Percentiles rank a stretch among this genome's conserved stretches.
Conservation (phyloP, 106 monocot genomes). For the Xerophyta viscosa region DNA sequence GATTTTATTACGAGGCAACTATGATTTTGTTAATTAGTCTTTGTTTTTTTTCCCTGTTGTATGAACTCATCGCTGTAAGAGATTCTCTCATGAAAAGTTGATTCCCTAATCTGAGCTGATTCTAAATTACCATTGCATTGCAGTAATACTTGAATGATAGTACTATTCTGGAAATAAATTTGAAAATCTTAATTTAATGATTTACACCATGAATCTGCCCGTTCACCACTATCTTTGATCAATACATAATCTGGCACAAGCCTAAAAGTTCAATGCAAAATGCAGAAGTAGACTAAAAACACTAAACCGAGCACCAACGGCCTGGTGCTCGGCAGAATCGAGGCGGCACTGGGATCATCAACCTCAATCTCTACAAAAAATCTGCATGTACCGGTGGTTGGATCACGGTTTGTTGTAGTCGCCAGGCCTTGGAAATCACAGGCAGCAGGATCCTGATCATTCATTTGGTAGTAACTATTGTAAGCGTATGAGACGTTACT, state of each 20-base stretch:
- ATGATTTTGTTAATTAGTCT: too few relatives aligned
- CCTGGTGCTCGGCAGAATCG: background rate
- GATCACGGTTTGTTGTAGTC: constrained; percentile 44
- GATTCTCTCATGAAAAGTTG: too few relatives aligned
- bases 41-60: background rate
- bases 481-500: constrained; percentile 87
- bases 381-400: constrained; percentile 46
- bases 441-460: constrained; percentile 70
- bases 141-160: too few relatives aligned
- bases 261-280: constrained; percentile 14
- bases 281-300: constrained; percentile 10
- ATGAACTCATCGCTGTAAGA: background rate
- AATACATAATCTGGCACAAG: constrained; percentile 13
- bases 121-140: too few relatives aligned
- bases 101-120: too few relatives aligned
- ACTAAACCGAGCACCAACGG: background rate
- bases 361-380: constrained; percentile 62
- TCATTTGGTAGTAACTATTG: constrained; percentile 88
- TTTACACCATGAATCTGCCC: too few relatives aligned
- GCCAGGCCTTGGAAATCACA: constrained; percentile 54
- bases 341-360: constrained; percentile 1
- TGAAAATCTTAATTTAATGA: too few relatives aligned
- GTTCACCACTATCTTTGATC: too few relatives aligned
- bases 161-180: too few relatives aligned
- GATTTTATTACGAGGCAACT: too few relatives aligned